Evolutionary conservation across 345 rosid genomes (phyloP).

Genomic region (Zanthoxylum bungeanum): DNA sequence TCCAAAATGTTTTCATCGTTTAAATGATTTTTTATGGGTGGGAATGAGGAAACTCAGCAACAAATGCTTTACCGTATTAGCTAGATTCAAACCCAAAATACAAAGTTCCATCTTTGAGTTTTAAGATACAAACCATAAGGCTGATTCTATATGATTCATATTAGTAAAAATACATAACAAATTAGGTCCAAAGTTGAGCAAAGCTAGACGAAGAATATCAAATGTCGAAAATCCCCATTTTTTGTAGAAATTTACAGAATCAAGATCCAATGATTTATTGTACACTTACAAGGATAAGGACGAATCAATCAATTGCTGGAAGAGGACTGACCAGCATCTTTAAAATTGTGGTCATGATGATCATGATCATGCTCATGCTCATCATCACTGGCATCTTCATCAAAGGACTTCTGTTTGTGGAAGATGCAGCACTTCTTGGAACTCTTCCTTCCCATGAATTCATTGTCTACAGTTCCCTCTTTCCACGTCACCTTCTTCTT

Average conservation of each 20-base stretch:
- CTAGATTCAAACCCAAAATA: background rate
- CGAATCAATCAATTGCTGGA: conserved; percentile 1
- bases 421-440: conserved; percentile 97
- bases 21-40: background rate
- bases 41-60: background rate
- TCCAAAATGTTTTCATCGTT: background rate
- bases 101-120: background rate
- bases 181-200: background rate
- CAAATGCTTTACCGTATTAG: background rate
- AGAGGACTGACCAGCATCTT: conserved; percentile 16
- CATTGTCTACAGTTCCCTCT: conserved; percentile 93
- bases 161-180: background rate
- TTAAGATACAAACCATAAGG: background rate
- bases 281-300: background rate
- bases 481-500: conserved; percentile 97
- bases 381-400: conserved; percentile 84
- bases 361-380: conserved; percentile 33
- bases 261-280: background rate
- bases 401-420: conserved; percentile 91
- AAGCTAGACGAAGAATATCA: background rate
- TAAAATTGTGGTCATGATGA: conserved; percentile 20
- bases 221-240: background rate
- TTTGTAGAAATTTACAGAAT: background rate
- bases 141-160: background rate
- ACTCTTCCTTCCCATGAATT: conserved; percentile 92